Evolutionary conservation across 2,329 filamentous ascomycete species (phyloP), one percentile per base, ranked within the genome.

Genomic region (Colletotrichum euphorbiae): DNA sequence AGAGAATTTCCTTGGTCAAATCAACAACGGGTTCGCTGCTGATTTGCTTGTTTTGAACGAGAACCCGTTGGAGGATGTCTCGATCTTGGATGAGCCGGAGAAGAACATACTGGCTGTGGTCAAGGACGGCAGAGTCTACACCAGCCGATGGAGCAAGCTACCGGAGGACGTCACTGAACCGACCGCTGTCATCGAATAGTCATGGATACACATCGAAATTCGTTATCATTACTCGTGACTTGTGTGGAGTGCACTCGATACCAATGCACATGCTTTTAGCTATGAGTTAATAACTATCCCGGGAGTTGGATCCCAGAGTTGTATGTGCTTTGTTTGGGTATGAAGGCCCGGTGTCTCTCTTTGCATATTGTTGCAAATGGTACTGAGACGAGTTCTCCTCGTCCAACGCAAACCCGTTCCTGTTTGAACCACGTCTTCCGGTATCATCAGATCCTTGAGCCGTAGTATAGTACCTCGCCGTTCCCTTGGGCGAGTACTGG

Each of bases 31-130:
- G 0, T 86, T 83, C 67, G 75, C 77, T 2, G 87, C 86, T 0
- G 87, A 89, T 74, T 50, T 89, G 46, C 70, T 89, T 33, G 76
- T 89, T 3, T 71, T 88, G 46, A 82, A 82, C 43, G 71, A 72
- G 46, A 88, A 88, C 71, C 87, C 87, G 2, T 74, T 89, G 58
- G 81, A 87, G n/a, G 81, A 89, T 72, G 81, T 89, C 17, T 78
- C 79, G 0, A 76, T 87, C 4, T 72, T 89, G 28, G 84, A 84
- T 67, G 72, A 77, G 45, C 81, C 81, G 2, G 81, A 87, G 56
- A 78, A 80, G 71, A 77, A 82, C 67, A 70, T 88, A 7, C 70
- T 87, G 48, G 82, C 79, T 2, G 85, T 88, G 1, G 78, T 89
- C 54, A 88, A 88, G 72, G 85, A 86, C 40, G 86, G 87, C 3